Evolutionary conservation across 73 alveolate species (phyloP), one percentile per base, ranked within the genome.

Genomic region (Blepharisma stoltei): DNA sequence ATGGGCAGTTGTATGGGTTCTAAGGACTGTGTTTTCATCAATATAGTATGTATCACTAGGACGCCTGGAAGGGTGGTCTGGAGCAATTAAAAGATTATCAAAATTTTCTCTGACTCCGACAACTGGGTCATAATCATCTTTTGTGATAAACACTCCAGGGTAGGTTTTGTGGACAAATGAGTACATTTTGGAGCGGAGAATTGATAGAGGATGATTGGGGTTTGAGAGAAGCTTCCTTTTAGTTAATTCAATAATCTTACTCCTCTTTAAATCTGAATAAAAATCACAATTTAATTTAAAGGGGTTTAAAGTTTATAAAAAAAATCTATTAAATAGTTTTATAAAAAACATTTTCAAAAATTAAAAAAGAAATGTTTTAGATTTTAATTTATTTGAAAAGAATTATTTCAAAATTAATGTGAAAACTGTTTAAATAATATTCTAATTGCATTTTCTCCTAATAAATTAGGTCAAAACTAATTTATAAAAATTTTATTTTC

Each of bases 1-100:
- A 80, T 93, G 95, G 6, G 94, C 96, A 8, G 97, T 84, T 8
- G 98, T 92, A 60, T 93, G 96, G 8, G 97, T 91, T 82, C 98
- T 90, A 80, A 93, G 76, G 49, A 84, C 84, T 2, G 55, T 48
- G 50, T 80, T 77, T 48, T 85, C 87, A 54, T 77, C 73, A 21
- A 89, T 65, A 65, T 86, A 93, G 77, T 90, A 93, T 38, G 98
- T 93, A 70, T 93, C 95, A n/a, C 91, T 84, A 44, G 84, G 82
- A 53, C 55, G 78, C 68, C 98, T 75, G 7, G 93, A 65, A 38
- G 81, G 91, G 55, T 93, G 98, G 69, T 88, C 94, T 67, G 70
- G 54, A 8, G 98, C 97, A 11, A 93, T 85, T 4, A 88, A 82
- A 38, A 93, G 78, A 50, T 84, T 89, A 69, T 90, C 98, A 71